These are phyloP conservation scores for Fragaria iinumae DNA, from an alignment of 306 rosid species.

Conservation along the genomic window DNA sequence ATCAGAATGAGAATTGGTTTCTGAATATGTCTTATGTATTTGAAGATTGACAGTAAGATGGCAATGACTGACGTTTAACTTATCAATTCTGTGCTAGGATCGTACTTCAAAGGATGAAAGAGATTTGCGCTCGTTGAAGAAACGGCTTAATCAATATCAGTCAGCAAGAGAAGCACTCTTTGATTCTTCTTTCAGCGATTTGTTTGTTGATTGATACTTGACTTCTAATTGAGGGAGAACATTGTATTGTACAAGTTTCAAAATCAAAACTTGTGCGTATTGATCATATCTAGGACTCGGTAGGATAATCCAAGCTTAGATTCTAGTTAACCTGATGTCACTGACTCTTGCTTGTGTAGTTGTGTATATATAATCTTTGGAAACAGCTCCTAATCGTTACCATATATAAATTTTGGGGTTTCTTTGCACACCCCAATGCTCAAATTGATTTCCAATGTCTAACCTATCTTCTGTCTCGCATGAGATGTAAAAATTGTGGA, in stretches of 20 bases:
- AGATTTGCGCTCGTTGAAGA: slow-evolving; percentile 86
- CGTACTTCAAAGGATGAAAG: slow-evolving; percentile 73
- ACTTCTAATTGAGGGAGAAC: slow-evolving; percentile 5
- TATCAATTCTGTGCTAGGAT: slow-evolving; percentile 49
- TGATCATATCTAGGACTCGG: neutral
- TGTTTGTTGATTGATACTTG: slow-evolving; percentile 33
- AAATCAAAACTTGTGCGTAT: neutral
- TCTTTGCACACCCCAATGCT: neutral
- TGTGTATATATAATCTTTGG: neutral
- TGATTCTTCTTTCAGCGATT: slow-evolving; percentile 66
- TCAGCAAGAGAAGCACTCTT: slow-evolving; percentile 81
- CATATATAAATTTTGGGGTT: neutral
- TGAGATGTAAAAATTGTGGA: slow-evolving; percentile 25
- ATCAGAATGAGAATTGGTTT: neutral
- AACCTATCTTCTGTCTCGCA: neutral
- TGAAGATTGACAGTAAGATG: neutral
- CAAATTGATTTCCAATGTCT: slow-evolving; percentile 8
- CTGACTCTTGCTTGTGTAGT: neutral
- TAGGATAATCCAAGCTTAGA: neutral
- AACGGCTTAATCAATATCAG: slow-evolving; percentile 64
- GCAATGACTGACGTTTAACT: neutral
- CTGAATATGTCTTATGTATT: neutral
- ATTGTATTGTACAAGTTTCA: neutral
- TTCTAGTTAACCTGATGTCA: too few relatives aligned
- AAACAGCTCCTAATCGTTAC: neutral